These are phyloP conservation scores for Ulmus americana DNA, from an alignment of 331 rosid genomes.

Conservation along the genomic window DNA sequence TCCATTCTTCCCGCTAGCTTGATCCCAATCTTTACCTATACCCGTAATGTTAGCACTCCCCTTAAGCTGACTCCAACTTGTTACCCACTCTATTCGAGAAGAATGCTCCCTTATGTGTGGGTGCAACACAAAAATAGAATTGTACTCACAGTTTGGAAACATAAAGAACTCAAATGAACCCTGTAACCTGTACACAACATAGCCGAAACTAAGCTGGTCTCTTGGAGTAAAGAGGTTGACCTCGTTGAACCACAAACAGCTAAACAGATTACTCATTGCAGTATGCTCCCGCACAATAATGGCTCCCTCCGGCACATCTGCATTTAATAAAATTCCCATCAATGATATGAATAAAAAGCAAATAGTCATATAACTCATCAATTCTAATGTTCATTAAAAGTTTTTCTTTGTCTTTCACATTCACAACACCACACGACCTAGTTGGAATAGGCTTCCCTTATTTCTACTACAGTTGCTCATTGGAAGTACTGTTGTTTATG, in stretches of 20 bases:
- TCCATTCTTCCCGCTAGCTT: constrained; percentile 26
- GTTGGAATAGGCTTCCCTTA: no score
- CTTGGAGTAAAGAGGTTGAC: constrained; percentile 95
- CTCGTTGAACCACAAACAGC: constrained; percentile 98
- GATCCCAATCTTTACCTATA: constrained; percentile 53
- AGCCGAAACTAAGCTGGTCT: constrained; percentile 97
- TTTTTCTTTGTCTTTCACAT: not conserved
- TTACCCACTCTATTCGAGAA: constrained; percentile 96
- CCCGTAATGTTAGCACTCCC: constrained; percentile 42
- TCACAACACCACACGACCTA: not conserved
- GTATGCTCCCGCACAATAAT: constrained; percentile 79
- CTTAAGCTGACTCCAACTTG: constrained; percentile 60
- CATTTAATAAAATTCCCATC: constrained; percentile 18
- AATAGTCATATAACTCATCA: not conserved
- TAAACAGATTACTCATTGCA: constrained; percentile 67
- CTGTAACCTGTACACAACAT: constrained; percentile 73
- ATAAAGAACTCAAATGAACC: constrained; percentile 57
- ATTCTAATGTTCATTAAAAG: not conserved
- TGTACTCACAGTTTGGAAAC: constrained; percentile 95
- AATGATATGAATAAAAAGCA: not conserved
- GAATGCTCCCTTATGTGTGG: constrained; percentile 99
- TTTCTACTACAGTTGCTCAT: no score
- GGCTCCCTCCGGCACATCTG: constrained; percentile 99
- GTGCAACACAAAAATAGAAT: constrained; percentile 81
- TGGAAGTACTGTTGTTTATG: not conserved